These are phyloP conservation scores for Malassezia equina DNA, from an alignment of 1,284 basidiomycete species.

Conservation along the genomic window DNA sequence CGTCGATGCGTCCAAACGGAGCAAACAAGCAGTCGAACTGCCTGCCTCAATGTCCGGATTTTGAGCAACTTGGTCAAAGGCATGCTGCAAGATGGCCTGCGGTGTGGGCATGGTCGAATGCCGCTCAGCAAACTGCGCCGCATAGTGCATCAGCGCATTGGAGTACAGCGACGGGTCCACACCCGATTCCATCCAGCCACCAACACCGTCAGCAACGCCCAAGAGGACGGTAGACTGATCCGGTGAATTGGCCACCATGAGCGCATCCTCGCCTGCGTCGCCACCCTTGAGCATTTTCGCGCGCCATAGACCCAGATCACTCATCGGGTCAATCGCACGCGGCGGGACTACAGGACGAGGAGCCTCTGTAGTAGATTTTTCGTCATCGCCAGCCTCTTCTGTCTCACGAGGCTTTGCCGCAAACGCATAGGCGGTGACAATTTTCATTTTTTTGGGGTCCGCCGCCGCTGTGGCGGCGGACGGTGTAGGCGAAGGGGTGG, in stretches of 20 bases:
- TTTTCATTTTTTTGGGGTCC: slow-evolving; percentile 36
- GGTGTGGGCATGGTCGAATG: slow-evolving; percentile 46
- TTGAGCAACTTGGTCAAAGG: slow-evolving; percentile 61
- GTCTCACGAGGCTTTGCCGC: slow-evolving; percentile 57
- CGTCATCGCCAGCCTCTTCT: slow-evolving; percentile 17
- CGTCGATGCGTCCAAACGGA: slow-evolving; percentile 65
- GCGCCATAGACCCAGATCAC: slow-evolving; percentile 63
- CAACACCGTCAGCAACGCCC: slow-evolving; percentile 62
- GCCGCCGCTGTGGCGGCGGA: slow-evolving; percentile 1
- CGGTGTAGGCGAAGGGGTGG: neutral
- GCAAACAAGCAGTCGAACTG: slow-evolving; percentile 72
- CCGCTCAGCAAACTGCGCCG: slow-evolving; percentile 3
- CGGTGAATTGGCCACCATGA: slow-evolving; percentile 56
- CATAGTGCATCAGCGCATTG: slow-evolving; percentile 60
- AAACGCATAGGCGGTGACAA: slow-evolving; percentile 67
- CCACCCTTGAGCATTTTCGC: slow-evolving; percentile 54
- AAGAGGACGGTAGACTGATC: slow-evolving; percentile 61
- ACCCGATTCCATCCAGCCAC: slow-evolving; percentile 64
- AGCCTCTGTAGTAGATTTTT: neutral
- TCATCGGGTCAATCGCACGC: slow-evolving; percentile 53
- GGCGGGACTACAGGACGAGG: neutral
- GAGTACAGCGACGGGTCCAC: slow-evolving; percentile 70
- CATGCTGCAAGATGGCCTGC: slow-evolving; percentile 58
- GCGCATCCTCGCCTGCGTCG: slow-evolving; percentile 51
- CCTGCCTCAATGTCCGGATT: slow-evolving; percentile 66